Percentiles rank a stretch among this genome's conserved stretches.
Evolutionary conservation across 257 asterid species (phyloP).

Genomic region (Euphrasia confusa): DNA sequence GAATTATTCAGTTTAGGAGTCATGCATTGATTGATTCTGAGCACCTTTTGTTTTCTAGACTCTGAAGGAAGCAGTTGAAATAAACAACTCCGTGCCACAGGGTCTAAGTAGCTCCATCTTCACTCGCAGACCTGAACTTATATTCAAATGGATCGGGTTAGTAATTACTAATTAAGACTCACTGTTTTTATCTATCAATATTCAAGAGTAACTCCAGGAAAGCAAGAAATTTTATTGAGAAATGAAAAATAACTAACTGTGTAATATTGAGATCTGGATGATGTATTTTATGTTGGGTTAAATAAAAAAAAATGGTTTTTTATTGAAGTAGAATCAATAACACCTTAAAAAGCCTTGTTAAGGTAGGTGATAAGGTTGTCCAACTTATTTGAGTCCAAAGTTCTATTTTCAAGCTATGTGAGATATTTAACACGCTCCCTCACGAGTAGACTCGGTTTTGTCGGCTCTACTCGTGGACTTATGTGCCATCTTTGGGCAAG

Average conservation of each 20-base stretch:
- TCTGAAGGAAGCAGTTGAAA: conserved; percentile 78
- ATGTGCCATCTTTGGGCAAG: too few species aligned
- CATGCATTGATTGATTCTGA: conserved; percentile 1
- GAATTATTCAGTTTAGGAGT: conserved; percentile 3
- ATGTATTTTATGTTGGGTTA: neutral
- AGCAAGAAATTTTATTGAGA: neutral
- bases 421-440: too few species aligned
- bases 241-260: neutral
- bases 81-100: conserved; percentile 96
- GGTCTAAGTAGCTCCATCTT: conserved; percentile 98
- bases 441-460: too few species aligned
- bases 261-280: neutral
- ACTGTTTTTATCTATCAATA: conserved; percentile 9
- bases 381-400: too few species aligned
- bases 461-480: too few species aligned
- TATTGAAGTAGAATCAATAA: too few species aligned
- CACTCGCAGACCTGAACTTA: conserved; percentile 69
- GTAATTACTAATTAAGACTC: conserved; percentile 22
- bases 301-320: neutral
- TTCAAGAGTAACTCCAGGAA: neutral
- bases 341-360: too few species aligned
- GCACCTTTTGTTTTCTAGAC: conserved; percentile 47
- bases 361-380: too few species aligned
- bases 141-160: conserved; percentile 98
- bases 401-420: too few species aligned